These are phyloP conservation scores for Kwoniella shandongensis DNA, from an alignment of 768 basidiomycete species.

Conservation along the genomic window DNA sequence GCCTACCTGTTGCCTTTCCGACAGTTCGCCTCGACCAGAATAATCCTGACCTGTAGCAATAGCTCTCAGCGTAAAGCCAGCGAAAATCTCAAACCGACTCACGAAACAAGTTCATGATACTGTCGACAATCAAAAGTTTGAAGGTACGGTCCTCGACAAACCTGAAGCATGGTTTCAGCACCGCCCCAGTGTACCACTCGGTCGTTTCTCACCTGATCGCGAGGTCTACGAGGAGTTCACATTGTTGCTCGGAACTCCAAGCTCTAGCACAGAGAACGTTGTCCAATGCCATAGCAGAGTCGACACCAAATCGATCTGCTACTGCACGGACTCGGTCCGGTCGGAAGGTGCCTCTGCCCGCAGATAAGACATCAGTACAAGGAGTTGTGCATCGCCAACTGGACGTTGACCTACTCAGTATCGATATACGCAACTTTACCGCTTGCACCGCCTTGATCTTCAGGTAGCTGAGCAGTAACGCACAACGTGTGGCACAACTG, in stretches of 20 bases:
- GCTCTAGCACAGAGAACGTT: conserved; percentile 81
- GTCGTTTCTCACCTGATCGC: conserved; percentile 56
- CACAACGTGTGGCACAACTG: conserved; percentile 95
- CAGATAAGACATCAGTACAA: not conserved
- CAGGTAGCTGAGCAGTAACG: conserved; percentile 82
- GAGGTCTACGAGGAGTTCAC: conserved; percentile 49
- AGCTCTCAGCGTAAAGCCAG: not conserved
- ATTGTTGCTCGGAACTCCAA: conserved; percentile 46
- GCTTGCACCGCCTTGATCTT: conserved; percentile 83
- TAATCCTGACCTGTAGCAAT: conserved; percentile 65
- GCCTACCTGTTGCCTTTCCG: conserved; percentile 85
- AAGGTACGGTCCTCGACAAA: conserved; percentile 47
- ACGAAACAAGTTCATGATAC: conserved; percentile 95
- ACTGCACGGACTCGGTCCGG: conserved; percentile 89
- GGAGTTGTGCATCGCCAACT: no score
- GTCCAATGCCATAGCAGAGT: conserved; percentile 67
- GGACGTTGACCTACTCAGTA: conserved; percentile 36
- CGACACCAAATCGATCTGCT: conserved; percentile 91
- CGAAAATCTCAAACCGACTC: conserved; percentile 6
- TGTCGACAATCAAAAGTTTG: conserved; percentile 77
- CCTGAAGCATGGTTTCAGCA: conserved; percentile 16
- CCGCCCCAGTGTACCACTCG: not conserved
- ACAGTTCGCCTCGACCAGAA: conserved; percentile 88
- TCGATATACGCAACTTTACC: conserved; percentile 62
- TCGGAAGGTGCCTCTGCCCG: conserved; percentile 63